These are phyloP conservation scores for Colletotrichum orchidophilum DNA, from an alignment of 2,329 filamentous ascomycete species.

Conservation along the genomic window DNA sequence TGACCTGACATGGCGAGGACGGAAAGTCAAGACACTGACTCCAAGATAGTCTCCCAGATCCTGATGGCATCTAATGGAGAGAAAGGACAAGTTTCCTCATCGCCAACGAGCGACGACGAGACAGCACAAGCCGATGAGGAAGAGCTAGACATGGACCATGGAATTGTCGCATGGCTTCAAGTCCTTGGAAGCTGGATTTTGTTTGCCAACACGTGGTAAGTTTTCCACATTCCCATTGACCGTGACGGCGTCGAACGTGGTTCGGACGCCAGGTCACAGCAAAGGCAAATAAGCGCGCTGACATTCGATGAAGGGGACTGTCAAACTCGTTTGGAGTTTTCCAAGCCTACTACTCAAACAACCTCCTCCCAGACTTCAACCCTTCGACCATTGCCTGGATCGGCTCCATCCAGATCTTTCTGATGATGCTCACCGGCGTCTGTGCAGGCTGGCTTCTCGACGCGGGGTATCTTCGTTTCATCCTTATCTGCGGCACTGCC, in stretches of 20 bases:
- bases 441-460: conserved; percentile 58
- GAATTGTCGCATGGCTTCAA: conserved; percentile 56
- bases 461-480: conserved; percentile 52
- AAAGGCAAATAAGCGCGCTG: background rate
- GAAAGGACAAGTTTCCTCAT: background rate
- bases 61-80: background rate
- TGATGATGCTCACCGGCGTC: conserved; percentile 53
- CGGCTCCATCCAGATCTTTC: conserved; percentile 56
- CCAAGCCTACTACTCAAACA: conserved; percentile 59
- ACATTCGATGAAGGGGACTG: conserved; percentile 45
- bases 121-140: background rate
- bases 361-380: conserved; percentile 29
- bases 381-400: conserved; percentile 51
- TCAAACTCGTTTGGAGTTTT: conserved; percentile 61
- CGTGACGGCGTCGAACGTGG: too few species aligned
- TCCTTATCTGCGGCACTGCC: conserved; percentile 52
- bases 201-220: conserved; percentile 56
- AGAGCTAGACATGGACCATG: conserved; percentile 38
- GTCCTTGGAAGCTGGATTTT: conserved; percentile 56
- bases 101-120: background rate
- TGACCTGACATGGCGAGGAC: background rate
- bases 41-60: background rate
- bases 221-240: background rate
- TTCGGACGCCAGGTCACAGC: background rate
- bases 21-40: background rate